A percentile compares a stretch with the other conserved stretches of the same genome.
Conservation (phyloP, 2,329 filamentous ascomycete species). For the Capronia epimyces region DNA sequence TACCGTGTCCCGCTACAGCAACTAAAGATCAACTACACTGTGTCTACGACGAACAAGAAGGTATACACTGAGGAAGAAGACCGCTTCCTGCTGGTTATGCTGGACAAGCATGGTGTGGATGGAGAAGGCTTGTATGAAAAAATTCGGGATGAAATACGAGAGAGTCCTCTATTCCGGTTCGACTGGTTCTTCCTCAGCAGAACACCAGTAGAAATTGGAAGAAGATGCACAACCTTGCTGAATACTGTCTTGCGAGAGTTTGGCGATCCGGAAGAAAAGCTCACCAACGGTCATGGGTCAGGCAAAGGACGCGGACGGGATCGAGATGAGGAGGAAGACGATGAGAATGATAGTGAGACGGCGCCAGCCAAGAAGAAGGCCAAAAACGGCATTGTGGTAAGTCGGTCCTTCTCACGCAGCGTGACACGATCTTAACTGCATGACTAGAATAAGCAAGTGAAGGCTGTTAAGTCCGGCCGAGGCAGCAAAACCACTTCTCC, state of each 20-base stretch:
- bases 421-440: slow-evolving; percentile 19
- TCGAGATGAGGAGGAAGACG: slow-evolving; percentile 70
- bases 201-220: slow-evolving; percentile 84
- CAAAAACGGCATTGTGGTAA: slow-evolving; percentile 73
- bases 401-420: neutral
- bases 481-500: slow-evolving; percentile 56
- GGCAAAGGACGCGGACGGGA: slow-evolving; percentile 59
- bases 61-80: slow-evolving; percentile 99
- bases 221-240: slow-evolving; percentile 87
- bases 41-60: slow-evolving; percentile 99
- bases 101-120: slow-evolving; percentile 89
- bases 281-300: slow-evolving; percentile 55
- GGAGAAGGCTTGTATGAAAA: slow-evolving; percentile 84
- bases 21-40: slow-evolving; percentile 97
- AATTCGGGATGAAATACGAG: slow-evolving; percentile 94
- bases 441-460: slow-evolving; percentile 84
- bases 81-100: slow-evolving; percentile 84
- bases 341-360: slow-evolving; percentile 75
- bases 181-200: slow-evolving; percentile 99
- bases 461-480: slow-evolving; percentile 67
- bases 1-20: slow-evolving; percentile 97
- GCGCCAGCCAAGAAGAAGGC: slow-evolving; percentile 91
- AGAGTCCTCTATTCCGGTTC: slow-evolving; percentile 91
- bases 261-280: slow-evolving; percentile 57
- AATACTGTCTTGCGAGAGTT: slow-evolving; percentile 95